Base-by-base conservation (phyloP, 2,329 filamentous ascomycete genomes). In the Claviceps pazoutovae region DNA sequence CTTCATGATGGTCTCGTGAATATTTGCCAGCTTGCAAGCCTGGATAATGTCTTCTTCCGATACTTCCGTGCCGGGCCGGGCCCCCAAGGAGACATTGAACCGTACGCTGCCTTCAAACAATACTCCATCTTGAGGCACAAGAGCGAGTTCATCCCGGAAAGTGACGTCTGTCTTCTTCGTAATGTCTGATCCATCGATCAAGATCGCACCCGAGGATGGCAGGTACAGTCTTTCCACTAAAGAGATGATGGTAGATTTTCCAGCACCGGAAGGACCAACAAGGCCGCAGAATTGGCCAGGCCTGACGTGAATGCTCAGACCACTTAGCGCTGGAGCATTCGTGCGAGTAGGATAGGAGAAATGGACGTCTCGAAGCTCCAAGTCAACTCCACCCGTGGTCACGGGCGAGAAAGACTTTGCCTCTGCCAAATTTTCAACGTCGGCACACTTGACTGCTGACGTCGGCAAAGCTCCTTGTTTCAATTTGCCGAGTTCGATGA, bases 21-120 rank as follows among this genome's bases (percentile, higher is more conserved):
- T 82, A 58, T 82, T 80, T n/a, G 80, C 80, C 14, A 80, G 64
- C 50, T 73, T 72, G 61, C 80, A 84, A 0, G 81, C 82, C 47
- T 77, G 74, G 56, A 79, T 71, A 41, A 84, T 77, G 43, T 83
- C 80, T 2, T 68, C 73, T 38, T 76, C 66, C 0, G 72, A 73
- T 1, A 73, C 74, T 19, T 73, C 70, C 38, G 72, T 65, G 2
- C 70, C 75, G 1, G 78, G 79, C 1, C 71, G 65, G 0, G 68
- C 69, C 6, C 74, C 74, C 8, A 77, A 66, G 1, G 63, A 63
- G 39, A 78, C 62, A 59, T 78, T 78, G 61, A 74, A 74, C 3
- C 62, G 61, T 9, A 78, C 64, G 37, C 60, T 74, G 16, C 74
- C 74, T 13, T 74, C 68, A 56, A 77, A 78, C 5, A 78, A 64